A percentile compares a stretch with the other conserved stretches of the same genome.
Evolutionary conservation across 495 filamentous ascomycete species (phyloP).

Genomic region (Penicillium antarcticum): DNA sequence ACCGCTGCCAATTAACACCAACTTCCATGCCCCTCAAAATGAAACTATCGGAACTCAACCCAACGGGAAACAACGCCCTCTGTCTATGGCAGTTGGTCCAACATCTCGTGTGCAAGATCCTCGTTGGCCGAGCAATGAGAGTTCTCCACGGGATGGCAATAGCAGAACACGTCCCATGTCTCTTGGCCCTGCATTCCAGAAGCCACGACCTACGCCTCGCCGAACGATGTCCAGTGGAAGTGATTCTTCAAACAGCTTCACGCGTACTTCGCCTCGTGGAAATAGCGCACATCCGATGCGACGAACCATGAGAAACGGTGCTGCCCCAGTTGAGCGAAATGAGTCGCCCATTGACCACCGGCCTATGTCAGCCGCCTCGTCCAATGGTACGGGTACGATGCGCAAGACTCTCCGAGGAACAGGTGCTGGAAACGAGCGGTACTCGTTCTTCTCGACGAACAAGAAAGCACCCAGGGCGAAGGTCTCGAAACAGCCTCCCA

Average conservation of each 20-base stretch:
- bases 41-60: constrained; percentile 7
- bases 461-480: constrained; percentile 40
- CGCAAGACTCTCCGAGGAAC: constrained; percentile 50
- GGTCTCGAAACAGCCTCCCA: constrained; percentile 19
- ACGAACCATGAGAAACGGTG: constrained; percentile 48
- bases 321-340: constrained; percentile 24
- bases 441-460: constrained; percentile 47
- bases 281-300: constrained; percentile 49
- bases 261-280: constrained; percentile 37
- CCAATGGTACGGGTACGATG: constrained; percentile 35
- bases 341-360: constrained; percentile 28
- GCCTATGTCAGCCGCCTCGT: constrained; percentile 33
- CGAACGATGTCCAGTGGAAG: constrained; percentile 50
- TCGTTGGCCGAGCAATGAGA: constrained; percentile 6
- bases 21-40: constrained; percentile 3
- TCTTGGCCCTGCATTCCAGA: constrained; percentile 23
- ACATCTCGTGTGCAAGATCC: constrained; percentile 12
- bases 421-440: constrained; percentile 28
- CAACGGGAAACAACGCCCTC: constrained; percentile 19
- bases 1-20: constrained; percentile 8
- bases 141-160: constrained; percentile 4
- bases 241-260: constrained; percentile 63
- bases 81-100: constrained; percentile 20
- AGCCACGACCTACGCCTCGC: constrained; percentile 7
- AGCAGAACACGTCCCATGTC: constrained; percentile 23